phyloP scores from a whole-genome alignment of 2,329 filamentous ascomycete species.

The Diplodia corticola region DNA sequence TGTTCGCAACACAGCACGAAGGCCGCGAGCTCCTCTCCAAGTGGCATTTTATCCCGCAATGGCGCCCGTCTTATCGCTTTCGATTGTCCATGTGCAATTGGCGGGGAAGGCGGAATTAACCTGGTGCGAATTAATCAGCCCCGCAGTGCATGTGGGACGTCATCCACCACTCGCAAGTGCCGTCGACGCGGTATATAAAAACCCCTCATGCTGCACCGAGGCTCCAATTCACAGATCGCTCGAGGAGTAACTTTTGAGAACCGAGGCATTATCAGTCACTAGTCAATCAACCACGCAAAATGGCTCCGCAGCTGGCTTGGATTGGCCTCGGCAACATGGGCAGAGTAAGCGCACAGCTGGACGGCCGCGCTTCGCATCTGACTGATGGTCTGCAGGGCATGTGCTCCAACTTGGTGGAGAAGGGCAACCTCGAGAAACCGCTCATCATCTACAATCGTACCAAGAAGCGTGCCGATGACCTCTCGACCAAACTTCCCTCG shows the following conservation, averaged over 20 bases:
- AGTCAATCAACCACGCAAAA: constrained; percentile 27
- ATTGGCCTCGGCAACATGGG: constrained; percentile 90
- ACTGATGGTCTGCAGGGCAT: constrained; percentile 62
- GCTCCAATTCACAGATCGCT: neutral
- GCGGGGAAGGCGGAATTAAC: neutral
- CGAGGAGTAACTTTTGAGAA: neutral
- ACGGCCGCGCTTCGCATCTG: neutral
- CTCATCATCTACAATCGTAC: constrained; percentile 82
- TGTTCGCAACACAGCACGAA: neutral
- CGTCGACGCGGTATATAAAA: neutral
- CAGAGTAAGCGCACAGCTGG: constrained; percentile 53
- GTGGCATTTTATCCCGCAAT: neutral
- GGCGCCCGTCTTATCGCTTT: neutral
- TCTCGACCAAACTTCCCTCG: constrained; percentile 60
- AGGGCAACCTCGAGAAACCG: constrained; percentile 69
- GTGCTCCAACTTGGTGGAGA: constrained; percentile 79
- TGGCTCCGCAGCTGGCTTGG: constrained; percentile 64
- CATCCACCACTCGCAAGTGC: neutral
- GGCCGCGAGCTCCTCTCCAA: neutral
- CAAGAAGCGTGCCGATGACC: constrained; percentile 61
- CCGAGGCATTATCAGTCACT: neutral
- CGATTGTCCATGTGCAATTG: neutral
- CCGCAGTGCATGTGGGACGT: neutral
- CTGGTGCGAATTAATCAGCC: neutral
- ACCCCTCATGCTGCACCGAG: neutral